Evolutionary conservation across 441 rosid species (phyloP), one percentile per base, ranked within the genome.

Genomic region (Brassica balearica): DNA sequence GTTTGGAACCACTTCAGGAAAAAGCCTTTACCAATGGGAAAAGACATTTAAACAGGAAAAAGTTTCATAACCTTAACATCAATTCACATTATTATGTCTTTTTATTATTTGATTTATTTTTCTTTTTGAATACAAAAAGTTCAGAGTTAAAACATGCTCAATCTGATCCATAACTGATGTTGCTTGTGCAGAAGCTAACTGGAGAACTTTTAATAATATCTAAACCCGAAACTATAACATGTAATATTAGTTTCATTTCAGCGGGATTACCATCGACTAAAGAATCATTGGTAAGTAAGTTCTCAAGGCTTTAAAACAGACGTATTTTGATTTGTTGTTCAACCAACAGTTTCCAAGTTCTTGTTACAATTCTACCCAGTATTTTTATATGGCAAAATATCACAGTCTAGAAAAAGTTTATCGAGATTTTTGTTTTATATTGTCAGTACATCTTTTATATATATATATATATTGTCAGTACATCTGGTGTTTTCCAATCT

Each of bases 1-100:
- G 12, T 63, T 14, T 64, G 14, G 25, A 64, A 34, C 48, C 68
- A 64, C 48, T 64, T 64, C 48, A 34, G 14, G 9, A 64, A 64
- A 64, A 11, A 32, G n/a, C 12, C 8, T 11, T 14, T 5, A 8
- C 8, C 58, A 14, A 51, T 51, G 58, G 19, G 58, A 51, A 51
- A 51, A 51, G 19, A 15, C 58, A 15, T 51, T 51, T 51, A 14
- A 51, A 51, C 15, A 6, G 58, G 20, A 53, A 53, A 53, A 51
- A 14, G 2, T 15, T 53, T 53, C 58, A 15, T 53, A 53, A 51
- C 56, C 3, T 51, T 51, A n/a, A 5, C 56, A 51, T 51, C 56
- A 51, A 51, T 51, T n/a, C 56, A 51, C 56, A 14, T 51, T 43
- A 43, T 43, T 43, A 43, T 43, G n/a, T 43, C n/a, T 2, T 51